These are phyloP conservation scores for Nymphaea colorata DNA, from an alignment of 164 flowering plant species.

Conservation along the genomic window DNA sequence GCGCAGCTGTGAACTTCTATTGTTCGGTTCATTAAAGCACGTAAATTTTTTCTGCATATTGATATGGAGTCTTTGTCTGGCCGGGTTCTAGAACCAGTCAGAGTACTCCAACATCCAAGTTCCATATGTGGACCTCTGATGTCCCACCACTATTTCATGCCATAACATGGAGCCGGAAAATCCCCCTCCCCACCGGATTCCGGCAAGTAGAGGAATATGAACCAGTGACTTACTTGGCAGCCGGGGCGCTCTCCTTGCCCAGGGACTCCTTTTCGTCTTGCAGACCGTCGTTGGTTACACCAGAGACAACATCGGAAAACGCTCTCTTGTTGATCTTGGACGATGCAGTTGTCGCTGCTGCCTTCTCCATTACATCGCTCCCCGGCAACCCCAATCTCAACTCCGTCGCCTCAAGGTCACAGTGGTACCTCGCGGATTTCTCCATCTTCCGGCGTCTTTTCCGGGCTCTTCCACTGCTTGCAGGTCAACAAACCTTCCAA, in stretches of 20 bases:
- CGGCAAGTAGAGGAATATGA: too few relatives aligned
- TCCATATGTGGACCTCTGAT: too few relatives aligned
- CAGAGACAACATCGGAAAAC: not conserved
- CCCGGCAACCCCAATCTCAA: conserved; percentile 57
- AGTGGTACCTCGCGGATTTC: conserved; percentile 10
- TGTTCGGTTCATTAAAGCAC: too few relatives aligned
- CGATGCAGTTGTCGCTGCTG: not conserved
- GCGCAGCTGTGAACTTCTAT: too few relatives aligned
- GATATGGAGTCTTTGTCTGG: too few relatives aligned
- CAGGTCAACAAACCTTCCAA: not conserved
- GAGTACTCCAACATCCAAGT: too few relatives aligned
- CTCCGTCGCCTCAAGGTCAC: conserved; percentile 51
- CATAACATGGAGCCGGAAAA: too few relatives aligned
- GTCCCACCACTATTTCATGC: too few relatives aligned
- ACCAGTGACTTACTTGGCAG: not conserved
- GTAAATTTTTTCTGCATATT: too few relatives aligned
- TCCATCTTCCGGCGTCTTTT: not conserved
- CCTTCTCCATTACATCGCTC: conserved; percentile 1
- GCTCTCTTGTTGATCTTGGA: not conserved
- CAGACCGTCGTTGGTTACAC: not conserved
- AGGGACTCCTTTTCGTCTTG: not conserved
- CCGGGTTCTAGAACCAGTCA: too few relatives aligned
- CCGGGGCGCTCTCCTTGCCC: not conserved
- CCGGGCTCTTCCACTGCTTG: not conserved
- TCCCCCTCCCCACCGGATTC: too few relatives aligned